Conservation (phyloP, 129 eudicot species). For the sunflower (Helianthus annuus) region HanXRQr2.0-SUNRISE NC_035441.2:96831351-96831850, state of each 20-base stretch:
- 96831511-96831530: slow-evolving; percentile 40
- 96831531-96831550: not conserved
- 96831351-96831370: too few species aligned
- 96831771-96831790: slow-evolving; percentile 2
- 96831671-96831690: not conserved
- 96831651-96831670: slow-evolving; percentile 2
- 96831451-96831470: slow-evolving; percentile 64
- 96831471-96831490: slow-evolving; percentile 50
- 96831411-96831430: slow-evolving; percentile 49
- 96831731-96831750: slow-evolving; percentile 6
- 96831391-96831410: not conserved
- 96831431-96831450: slow-evolving; percentile 75
- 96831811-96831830: slow-evolving; percentile 28
- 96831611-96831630: slow-evolving; percentile 31
- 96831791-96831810: slow-evolving; percentile 6
- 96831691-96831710: slow-evolving; percentile 23
- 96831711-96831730: slow-evolving; percentile 35
- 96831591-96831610: slow-evolving; percentile 45
- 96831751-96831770: slow-evolving; percentile 10
- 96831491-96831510: slow-evolving; percentile 84
- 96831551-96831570: slow-evolving; percentile 24
- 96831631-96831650: slow-evolving; percentile 55
- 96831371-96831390: too few species aligned
- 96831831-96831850: slow-evolving; percentile 19
- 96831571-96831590: slow-evolving; percentile 32